These are phyloP conservation scores for Corynespora cassiicola DNA, from an alignment of 2,329 filamentous ascomycete species.

Conservation along the genomic window DNA sequence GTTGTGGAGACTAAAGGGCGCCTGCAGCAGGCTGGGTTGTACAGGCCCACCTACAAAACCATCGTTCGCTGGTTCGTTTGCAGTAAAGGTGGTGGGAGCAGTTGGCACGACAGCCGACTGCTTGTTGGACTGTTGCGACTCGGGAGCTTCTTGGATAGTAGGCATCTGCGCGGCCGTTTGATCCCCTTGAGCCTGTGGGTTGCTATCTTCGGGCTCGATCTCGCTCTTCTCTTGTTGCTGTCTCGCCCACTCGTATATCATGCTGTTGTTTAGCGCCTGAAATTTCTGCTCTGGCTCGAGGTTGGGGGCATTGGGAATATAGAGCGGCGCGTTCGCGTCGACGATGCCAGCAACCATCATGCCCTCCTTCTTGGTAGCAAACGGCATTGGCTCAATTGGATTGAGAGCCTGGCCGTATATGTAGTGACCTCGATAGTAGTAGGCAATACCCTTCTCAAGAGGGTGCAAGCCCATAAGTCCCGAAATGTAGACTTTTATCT, in stretches of 20 bases:
- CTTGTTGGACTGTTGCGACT: no score
- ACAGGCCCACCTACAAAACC: no score
- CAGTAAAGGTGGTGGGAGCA: no score
- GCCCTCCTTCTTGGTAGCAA: constrained; percentile 20
- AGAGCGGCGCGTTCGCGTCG: constrained; percentile 14
- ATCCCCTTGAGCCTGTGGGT: no score
- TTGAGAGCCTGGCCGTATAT: constrained; percentile 25
- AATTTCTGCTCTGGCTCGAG: constrained; percentile 16
- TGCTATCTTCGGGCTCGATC: neutral
- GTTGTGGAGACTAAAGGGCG: no score
- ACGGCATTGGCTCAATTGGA: constrained; percentile 28
- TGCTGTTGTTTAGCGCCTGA: constrained; percentile 15
- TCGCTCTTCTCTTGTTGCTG: constrained; percentile 11
- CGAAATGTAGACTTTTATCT: constrained; percentile 31
- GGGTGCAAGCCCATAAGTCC: constrained; percentile 26
- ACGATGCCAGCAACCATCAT: constrained; percentile 20
- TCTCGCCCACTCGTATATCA: constrained; percentile 8
- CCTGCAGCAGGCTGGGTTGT: no score
- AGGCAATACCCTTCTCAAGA: constrained; percentile 30
- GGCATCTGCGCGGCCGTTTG: no score
- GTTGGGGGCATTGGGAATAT: constrained; percentile 1
- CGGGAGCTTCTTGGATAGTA: no score
- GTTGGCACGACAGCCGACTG: no score
- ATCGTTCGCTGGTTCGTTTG: no score
- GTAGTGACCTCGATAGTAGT: constrained; percentile 39